Percentiles rank a stretch among this genome's conserved stretches.
Evolutionary conservation across 192 early-diverging fungal species (phyloP).

Genomic region (Coemansia furcata): DNA sequence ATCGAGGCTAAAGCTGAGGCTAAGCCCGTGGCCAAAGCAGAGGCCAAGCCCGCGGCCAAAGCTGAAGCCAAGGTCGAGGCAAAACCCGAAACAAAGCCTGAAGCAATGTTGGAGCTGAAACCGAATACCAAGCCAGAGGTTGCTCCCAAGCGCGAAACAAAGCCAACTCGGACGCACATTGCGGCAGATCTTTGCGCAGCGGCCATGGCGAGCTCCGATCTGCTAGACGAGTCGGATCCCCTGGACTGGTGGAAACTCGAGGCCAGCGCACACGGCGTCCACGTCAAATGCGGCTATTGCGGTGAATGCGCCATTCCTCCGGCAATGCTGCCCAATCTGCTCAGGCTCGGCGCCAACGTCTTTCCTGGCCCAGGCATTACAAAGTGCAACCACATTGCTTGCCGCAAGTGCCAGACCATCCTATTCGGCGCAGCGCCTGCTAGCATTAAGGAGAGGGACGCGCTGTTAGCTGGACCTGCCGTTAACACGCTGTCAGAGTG

Average conservation of each 20-base stretch:
- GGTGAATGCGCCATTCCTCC: conserved; percentile 19
- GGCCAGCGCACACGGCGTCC: conserved; percentile 9
- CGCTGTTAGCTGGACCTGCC: conserved; percentile 6
- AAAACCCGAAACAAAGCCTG: not conserved
- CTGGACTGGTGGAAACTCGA: conserved; percentile 19
- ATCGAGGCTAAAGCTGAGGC: not conserved
- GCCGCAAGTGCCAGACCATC: conserved; percentile 31
- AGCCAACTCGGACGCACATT: not conserved
- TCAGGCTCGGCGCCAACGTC: conserved; percentile 15
- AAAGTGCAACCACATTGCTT: conserved; percentile 40
- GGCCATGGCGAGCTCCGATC: conserved; percentile 1
- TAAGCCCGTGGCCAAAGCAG: not conserved
- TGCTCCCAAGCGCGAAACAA: not conserved
- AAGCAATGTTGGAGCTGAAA: not conserved
- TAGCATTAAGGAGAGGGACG: conserved; percentile 13
- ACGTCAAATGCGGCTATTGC: conserved; percentile 37
- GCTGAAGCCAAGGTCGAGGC: not conserved
- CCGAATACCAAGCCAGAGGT: not conserved
- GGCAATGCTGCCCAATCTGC: not conserved
- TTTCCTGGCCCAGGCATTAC: conserved; percentile 41
- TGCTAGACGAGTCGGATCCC: not conserved
- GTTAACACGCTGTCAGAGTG: conserved; percentile 28
- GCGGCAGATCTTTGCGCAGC: conserved; percentile 14
- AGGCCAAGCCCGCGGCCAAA: not conserved
- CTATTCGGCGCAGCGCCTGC: conserved; percentile 25